Base-by-base conservation (phyloP, 306 rosid genomes). In the Cucumis melo region DNA sequence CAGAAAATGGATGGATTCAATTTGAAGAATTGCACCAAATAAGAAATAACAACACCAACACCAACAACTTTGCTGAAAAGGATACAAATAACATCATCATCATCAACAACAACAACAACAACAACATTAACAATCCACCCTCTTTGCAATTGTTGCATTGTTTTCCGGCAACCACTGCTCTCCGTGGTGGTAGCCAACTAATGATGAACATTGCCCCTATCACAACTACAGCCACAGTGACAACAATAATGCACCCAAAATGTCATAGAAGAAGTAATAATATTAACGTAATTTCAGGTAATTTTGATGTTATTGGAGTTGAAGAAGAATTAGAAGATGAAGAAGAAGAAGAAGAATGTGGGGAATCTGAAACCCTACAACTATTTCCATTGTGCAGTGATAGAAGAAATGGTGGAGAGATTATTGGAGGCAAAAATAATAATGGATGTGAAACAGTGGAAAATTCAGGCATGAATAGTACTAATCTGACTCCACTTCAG, bases 1-100 rank as follows among this genome's bases (percentile, higher is more conserved):
- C 93, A 84, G 91, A 91, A 83, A 92, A 88, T 71, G 95, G 89
- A 83, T 86, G 97, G 93, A 71, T 85, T 84, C 98, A 83, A 84
- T 88, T 91, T 81, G 88, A 85, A 70, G 88, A 86, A 85, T 85
- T 87, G 82, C 91, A 84, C 46, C 91, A 88, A 50, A 84, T 84
- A 84, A 87, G 74, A 15, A 67, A 67, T 20, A 67, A 83, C 23
- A 93, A 46, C 53, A 46, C 53, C 46, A 42, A 12, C 53, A 46
- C 11, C 64, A 21, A 55, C 29, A 57, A 78, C 87, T 87, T 89
- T 46, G 81, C 75, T 58, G 93, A 88, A 86, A 87, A 87, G 90
- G 88, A 91, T 89, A 62, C 2, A 3, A 66, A 41, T 5, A 66
- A 83, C 23, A 91, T 3, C 62, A 32, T 32, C 36, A 32, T 32